Base-by-base conservation (phyloP, 2,329 filamentous ascomycete species). In the Sclerotinia trifoliorum region DNA sequence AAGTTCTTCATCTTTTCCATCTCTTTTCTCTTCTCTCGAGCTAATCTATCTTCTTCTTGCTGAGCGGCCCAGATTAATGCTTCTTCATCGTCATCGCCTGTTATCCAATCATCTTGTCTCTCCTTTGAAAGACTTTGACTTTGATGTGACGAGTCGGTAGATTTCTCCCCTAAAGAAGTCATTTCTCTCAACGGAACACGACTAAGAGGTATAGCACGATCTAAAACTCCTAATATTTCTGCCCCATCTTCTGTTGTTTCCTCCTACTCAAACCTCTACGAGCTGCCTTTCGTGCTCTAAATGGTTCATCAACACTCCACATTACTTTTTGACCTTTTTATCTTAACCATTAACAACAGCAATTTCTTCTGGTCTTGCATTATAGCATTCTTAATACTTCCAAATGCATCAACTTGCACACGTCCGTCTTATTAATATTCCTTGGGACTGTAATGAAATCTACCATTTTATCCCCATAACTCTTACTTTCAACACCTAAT, bases 351-450 rank as follows among this genome's bases (percentile, higher is more conserved):
- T 86, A n/a, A 99, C 88, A 71, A 92, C 82, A 19, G 88, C 87
- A 48, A 99, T 85, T 78, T 96, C 91, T 77, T 98, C 95, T 0
- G 92, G 87, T 56, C 90, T 86, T 1, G 93, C 94, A 78, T 97
- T 97, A 98, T 84, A 0, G 94, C 94, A 49, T 90, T 91, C 73
- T 89, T 88, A 68, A 99, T 80, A 73, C 92, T 96, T 32, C 95
- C 95, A 81, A 98, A 99, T 63, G 93, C 93, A 73, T 92, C 91
- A 48, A 98, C 93, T 63, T 39, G 92, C 91, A 97, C 88, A 0
- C 93, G 80, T 99, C 95, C 1, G 93, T 93, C 79, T 97, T 97
- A 80, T 98, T 98, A 77, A 99, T 88, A 71, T 90, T 92, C 68
- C 94, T 84, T 3, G 95, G 94, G 2, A 92, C 89, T 0, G 95